Conservation (phyloP, 306 rosid species). For the Cucumis sativus region Cucumber_9930_V3 NC_026660.2:28428001-28428500, state of each 20-base stretch:
- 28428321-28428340: constrained; percentile 73
- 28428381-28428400: constrained; percentile 86
- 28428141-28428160: constrained; percentile 1
- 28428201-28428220: constrained; percentile 74
- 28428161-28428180: constrained; percentile 86
- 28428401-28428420: constrained; percentile 79
- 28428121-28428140: not conserved
- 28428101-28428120: not conserved
- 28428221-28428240: constrained; percentile 90
- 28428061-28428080: not conserved
- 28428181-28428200: constrained; percentile 82
- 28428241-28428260: constrained; percentile 83
- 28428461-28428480: constrained; percentile 53
- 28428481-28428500: constrained; percentile 58
- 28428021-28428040: not conserved
- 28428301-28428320: constrained; percentile 60
- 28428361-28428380: constrained; percentile 65
- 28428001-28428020: not conserved
- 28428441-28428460: constrained; percentile 54
- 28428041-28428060: not conserved
- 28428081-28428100: not conserved
- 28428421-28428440: constrained; percentile 74
- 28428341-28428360: constrained; percentile 67
- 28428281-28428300: constrained; percentile 66
- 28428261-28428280: constrained; percentile 75